A percentile compares a stretch with the other conserved stretches of the same genome.
These are phyloP conservation scores for Podospora conica DNA, from an alignment of 495 filamentous ascomycete species.

Conservation along the genomic window DNA sequence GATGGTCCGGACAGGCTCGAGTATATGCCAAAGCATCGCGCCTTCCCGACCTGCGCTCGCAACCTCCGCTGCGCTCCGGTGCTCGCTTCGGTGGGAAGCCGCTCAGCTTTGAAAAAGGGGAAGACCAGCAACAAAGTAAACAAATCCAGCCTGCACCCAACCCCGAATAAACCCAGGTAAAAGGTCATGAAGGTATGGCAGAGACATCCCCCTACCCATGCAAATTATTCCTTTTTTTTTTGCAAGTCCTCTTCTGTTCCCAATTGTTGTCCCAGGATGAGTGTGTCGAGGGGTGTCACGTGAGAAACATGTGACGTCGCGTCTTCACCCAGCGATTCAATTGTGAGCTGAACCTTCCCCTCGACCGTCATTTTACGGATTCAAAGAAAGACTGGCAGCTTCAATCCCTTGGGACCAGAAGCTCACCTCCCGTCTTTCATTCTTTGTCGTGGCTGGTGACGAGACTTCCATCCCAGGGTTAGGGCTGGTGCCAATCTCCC, in stretches of 20 bases:
- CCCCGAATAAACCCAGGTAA: neutral
- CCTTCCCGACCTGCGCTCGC: too few species aligned
- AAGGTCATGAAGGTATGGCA: neutral
- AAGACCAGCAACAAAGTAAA: too few species aligned
- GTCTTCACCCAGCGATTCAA: neutral
- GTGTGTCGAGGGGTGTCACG: neutral
- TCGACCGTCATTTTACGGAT: neutral
- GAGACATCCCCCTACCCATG: too few species aligned
- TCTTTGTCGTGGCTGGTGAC: neutral
- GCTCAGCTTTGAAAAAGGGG: too few species aligned
- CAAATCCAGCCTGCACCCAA: too few species aligned
- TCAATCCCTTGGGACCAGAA: neutral
- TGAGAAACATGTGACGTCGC: neutral
- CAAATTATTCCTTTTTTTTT: neutral
- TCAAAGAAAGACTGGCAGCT: neutral
- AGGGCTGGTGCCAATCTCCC: neutral
- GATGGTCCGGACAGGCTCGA: too few species aligned
- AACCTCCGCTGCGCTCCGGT: too few species aligned
- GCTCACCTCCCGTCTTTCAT: neutral
- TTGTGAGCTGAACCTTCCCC: neutral
- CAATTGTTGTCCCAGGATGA: neutral
- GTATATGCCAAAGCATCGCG: too few species aligned
- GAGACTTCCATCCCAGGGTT: neutral
- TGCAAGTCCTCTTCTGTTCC: neutral
- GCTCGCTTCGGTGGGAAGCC: too few species aligned